Evolutionary conservation across 495 filamentous ascomycete genomes (phyloP), one percentile per base, ranked within the genome.

Genomic region (Neurospora pannonica): DNA sequence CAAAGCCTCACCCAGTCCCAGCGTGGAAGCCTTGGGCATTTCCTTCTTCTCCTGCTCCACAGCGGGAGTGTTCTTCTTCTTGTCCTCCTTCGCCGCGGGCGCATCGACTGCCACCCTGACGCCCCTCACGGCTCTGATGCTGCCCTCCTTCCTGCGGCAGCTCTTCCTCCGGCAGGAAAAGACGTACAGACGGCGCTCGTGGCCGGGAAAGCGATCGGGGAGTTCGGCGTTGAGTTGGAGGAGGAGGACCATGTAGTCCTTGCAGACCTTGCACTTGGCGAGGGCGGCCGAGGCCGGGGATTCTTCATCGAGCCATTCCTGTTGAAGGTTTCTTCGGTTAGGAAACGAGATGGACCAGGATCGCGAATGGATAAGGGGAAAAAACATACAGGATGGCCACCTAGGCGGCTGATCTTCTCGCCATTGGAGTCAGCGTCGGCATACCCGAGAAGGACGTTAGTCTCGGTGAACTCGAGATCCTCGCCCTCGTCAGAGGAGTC

Each of bases 201-300:
- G 91, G 34, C 89, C 89, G 24, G 93, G 92, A 79, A 97, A 97
- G 42, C 88, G 86, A 43, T 97, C 92, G 24, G 93, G 94, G 43
- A 99, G 86, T 75, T 97, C 94, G 77, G 90, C 95, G 83, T 99
- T 93, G 60, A 99, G 86, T 82, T 98, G 94, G 54, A 99, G 88
- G 15, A 98, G 88, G 5, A 98, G 86, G 0, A 90, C 87, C 91
- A 98, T 94, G 48, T 93, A 81, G 38, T 88, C 87, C 73, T 94
- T 94, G 87, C 96, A 99, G 76, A 92, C 88, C 82, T 92, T 95
- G 85, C 96, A 99, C 84, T 90, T 92, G 39, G 92, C 94, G 6
- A 97, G 88, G 0, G 90, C 86, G 24, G 92, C 92, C 3, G 92
- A 91, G n/a, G 95, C 92, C 15, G 92, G 86, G 43, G 86, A 88